Evolutionary conservation across 2,329 filamentous ascomycete species (phyloP).

Genomic region (Penicillium sp.): DNA sequence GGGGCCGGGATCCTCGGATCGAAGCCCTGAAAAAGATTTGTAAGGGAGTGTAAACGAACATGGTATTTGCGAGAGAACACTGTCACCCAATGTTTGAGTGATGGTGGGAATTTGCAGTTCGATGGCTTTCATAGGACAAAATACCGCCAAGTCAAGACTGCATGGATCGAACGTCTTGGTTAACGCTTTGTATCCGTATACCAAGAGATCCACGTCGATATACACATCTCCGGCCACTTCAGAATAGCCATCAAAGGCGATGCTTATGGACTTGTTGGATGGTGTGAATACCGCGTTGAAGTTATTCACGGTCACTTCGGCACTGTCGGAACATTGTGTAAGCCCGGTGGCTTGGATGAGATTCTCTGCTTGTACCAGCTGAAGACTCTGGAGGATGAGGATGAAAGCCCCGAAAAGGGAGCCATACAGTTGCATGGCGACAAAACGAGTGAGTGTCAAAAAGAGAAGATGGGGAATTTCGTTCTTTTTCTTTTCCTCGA

Average conservation of each 20-base stretch:
- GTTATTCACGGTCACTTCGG: constrained; percentile 12
- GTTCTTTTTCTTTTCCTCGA: not conserved
- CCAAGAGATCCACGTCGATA: constrained; percentile 65
- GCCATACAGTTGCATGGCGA: constrained; percentile 6
- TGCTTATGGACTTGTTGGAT: constrained; percentile 36
- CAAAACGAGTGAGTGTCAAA: constrained; percentile 1
- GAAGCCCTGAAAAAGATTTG: not conserved
- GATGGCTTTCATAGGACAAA: constrained; percentile 84
- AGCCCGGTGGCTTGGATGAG: constrained; percentile 15
- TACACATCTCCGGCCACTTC: constrained; percentile 71
- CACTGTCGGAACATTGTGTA: constrained; percentile 14
- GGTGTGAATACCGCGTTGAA: constrained; percentile 36
- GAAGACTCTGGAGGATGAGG: constrained; percentile 2
- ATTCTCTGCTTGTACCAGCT: constrained; percentile 10
- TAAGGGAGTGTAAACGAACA: constrained; percentile 34
- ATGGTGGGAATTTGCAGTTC: constrained; percentile 63
- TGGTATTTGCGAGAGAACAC: constrained; percentile 59
- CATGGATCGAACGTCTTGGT: constrained; percentile 67
- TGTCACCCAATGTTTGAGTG: constrained; percentile 51
- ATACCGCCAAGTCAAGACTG: constrained; percentile 55
- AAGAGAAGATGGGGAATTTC: not conserved
- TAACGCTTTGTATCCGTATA: constrained; percentile 71
- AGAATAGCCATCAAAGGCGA: constrained; percentile 69
- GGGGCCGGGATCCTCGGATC: not conserved
- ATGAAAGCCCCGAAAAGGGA: constrained; percentile 1